Percentiles rank a stretch among this genome's conserved stretches.
Evolutionary conservation across 2,329 filamentous ascomycete species (phyloP).

Genomic region (Cordyceps pruinosa): DNA sequence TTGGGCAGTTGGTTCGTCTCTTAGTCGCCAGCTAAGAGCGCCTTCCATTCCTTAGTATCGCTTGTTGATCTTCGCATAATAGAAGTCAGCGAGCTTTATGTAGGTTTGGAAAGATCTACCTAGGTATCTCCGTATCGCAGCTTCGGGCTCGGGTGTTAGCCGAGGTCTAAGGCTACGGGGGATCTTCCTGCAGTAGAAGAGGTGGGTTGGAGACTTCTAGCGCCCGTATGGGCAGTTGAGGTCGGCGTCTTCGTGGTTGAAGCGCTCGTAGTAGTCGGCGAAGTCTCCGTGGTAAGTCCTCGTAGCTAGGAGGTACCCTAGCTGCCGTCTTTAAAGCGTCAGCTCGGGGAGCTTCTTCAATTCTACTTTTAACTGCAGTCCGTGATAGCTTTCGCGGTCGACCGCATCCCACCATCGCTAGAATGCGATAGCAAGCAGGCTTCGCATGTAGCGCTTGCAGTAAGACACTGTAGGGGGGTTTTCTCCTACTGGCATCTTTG

Average conservation of each 20-base stretch:
- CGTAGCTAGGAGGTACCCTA: constrained; percentile 5
- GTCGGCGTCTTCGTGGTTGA: not conserved
- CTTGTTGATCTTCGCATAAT: constrained; percentile 6
- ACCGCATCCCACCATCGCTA: not conserved
- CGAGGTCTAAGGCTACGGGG: constrained; percentile 1
- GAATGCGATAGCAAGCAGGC: not conserved
- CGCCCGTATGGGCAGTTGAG: constrained; percentile 1
- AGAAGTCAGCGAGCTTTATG: not conserved
- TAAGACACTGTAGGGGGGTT: not conserved
- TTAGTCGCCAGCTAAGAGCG: not conserved
- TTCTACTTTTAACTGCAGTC: not conserved
- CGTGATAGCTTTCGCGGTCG: not conserved
- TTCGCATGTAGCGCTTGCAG: not conserved
- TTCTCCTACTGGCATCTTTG: not conserved
- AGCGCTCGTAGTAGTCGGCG: constrained; percentile 5
- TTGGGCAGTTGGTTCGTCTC: not conserved
- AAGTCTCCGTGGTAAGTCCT: constrained; percentile 12
- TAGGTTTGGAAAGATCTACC: not conserved
- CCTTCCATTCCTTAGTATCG: not conserved
- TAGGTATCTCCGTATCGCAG: not conserved
- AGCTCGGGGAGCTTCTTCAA: not conserved
- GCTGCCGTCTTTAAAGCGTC: not conserved
- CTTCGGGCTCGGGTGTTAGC: constrained; percentile 1
- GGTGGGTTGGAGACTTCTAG: not conserved
- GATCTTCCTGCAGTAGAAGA: constrained; percentile 7